Percentiles rank a stretch among this genome's conserved stretches.
Conservation (phyloP, 495 filamentous ascomycete species). For the Margaritispora aquatica region DNA sequence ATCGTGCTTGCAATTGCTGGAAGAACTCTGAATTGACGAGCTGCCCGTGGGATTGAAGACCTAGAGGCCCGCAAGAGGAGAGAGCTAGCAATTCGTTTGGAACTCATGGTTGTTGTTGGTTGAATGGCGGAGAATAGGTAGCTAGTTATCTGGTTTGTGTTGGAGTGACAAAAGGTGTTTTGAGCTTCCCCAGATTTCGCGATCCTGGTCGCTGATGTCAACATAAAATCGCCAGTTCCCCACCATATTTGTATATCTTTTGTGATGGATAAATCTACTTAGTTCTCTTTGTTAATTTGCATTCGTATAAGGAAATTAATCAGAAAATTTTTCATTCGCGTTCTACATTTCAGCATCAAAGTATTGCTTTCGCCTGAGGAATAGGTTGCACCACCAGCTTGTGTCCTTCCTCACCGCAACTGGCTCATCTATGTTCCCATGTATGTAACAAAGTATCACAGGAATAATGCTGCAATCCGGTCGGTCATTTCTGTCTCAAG, state of each 20-base stretch:
- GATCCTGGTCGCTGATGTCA: neutral
- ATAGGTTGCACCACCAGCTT: too few relatives aligned
- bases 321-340: too few relatives aligned
- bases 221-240: neutral
- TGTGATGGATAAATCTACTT: neutral
- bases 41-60: slow-evolving; percentile 3
- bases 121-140: neutral
- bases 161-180: neutral
- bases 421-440: too few relatives aligned
- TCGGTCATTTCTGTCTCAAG: neutral
- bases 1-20: neutral
- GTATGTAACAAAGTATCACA: too few relatives aligned
- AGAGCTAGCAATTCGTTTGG: slow-evolving; percentile 14
- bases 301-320: too few relatives aligned
- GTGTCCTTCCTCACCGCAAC: too few relatives aligned
- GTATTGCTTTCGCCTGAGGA: too few relatives aligned
- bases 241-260: neutral
- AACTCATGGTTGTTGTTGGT: slow-evolving; percentile 12
- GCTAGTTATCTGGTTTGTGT: neutral
- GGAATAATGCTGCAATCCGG: too few relatives aligned
- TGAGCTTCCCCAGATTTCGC: slow-evolving; percentile 2
- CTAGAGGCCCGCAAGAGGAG: slow-evolving; percentile 17
- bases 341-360: too few relatives aligned
- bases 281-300: too few relatives aligned
- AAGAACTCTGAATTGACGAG: slow-evolving; percentile 3